A percentile compares a stretch with the other conserved stretches of the same genome.
These are phyloP conservation scores for Daldinia concentrica DNA, from an alignment of 495 filamentous ascomycete species.

Conservation along the genomic window DNA sequence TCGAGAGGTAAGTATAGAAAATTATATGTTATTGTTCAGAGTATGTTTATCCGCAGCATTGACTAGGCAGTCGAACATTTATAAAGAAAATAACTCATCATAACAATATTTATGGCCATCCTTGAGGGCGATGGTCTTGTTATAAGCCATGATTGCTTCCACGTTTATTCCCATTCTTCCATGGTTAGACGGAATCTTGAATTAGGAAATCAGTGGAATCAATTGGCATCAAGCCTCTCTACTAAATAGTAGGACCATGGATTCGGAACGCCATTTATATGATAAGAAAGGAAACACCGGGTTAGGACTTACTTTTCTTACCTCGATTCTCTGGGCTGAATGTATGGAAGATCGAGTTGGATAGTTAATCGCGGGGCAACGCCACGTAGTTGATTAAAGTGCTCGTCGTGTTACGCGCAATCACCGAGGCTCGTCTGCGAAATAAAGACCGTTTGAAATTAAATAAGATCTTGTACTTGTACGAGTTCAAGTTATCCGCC, in stretches of 20 bases:
- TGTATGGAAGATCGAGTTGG: neutral
- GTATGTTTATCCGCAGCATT: constrained; percentile 45
- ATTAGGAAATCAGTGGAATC: constrained; percentile 5
- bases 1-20: neutral
- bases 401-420: constrained; percentile 27
- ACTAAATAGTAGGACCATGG: neutral
- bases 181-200: constrained; percentile 6
- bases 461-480: neutral
- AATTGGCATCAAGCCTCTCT: constrained; percentile 9
- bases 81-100: constrained; percentile 45
- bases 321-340: constrained; percentile 7
- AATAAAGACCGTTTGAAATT: neutral
- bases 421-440: constrained; percentile 6
- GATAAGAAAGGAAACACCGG: neutral
- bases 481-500: constrained; percentile 3
- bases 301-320: constrained; percentile 28
- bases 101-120: constrained; percentile 25
- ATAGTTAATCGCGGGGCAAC: constrained; percentile 30
- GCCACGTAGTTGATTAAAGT: constrained; percentile 2
- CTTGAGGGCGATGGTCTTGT: neutral
- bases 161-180: neutral
- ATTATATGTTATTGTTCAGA: constrained; percentile 40
- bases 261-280: neutral
- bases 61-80: constrained; percentile 50
- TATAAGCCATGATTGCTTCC: constrained; percentile 5